A percentile compares a stretch with the other conserved stretches of the same genome.
These are phyloP conservation scores for Nakazawaea ernobii DNA, from an alignment of 805 yeast genomes.

Conservation along the genomic window DNA sequence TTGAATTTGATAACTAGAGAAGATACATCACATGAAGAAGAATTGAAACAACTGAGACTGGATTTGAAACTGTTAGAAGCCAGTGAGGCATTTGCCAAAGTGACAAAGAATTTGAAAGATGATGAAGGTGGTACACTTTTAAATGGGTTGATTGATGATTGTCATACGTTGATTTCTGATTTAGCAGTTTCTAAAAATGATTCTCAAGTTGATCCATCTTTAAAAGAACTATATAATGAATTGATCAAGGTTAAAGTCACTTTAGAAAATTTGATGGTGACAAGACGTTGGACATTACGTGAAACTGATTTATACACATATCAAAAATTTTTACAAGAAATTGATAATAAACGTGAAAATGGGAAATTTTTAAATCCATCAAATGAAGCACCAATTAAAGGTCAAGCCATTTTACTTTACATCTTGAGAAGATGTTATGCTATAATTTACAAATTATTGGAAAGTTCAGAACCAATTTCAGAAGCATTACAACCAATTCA, in stretches of 20 bases:
- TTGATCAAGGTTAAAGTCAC: conserved; percentile 63
- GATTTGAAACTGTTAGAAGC: conserved; percentile 39
- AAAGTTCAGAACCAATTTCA: conserved; percentile 90
- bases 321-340: conserved; percentile 64
- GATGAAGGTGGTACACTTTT: conserved; percentile 38
- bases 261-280: conserved; percentile 77
- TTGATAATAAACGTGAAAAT: conserved; percentile 66
- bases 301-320: conserved; percentile 89
- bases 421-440: conserved; percentile 88
- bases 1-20: conserved; percentile 22
- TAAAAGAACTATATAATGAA: conserved; percentile 56
- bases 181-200: conserved; percentile 35
- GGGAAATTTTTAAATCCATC: conserved; percentile 43
- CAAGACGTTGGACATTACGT: conserved; percentile 96
- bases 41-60: conserved; percentile 27
- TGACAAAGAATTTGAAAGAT: conserved; percentile 17
- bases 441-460: conserved; percentile 79
- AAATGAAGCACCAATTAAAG: conserved; percentile 29
- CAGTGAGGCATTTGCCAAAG: conserved; percentile 41
- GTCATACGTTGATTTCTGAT: conserved; percentile 70
- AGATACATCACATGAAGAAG: conserved; percentile 25
- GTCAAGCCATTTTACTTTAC: conserved; percentile 63
- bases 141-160: conserved; percentile 78
- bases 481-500: conserved; percentile 92
- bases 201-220: conserved; percentile 39